Evolutionary conservation across 1,284 basidiomycete genomes (phyloP), one percentile per base, ranked within the genome.

Genomic region (Ustilago cynodontis): DNA sequence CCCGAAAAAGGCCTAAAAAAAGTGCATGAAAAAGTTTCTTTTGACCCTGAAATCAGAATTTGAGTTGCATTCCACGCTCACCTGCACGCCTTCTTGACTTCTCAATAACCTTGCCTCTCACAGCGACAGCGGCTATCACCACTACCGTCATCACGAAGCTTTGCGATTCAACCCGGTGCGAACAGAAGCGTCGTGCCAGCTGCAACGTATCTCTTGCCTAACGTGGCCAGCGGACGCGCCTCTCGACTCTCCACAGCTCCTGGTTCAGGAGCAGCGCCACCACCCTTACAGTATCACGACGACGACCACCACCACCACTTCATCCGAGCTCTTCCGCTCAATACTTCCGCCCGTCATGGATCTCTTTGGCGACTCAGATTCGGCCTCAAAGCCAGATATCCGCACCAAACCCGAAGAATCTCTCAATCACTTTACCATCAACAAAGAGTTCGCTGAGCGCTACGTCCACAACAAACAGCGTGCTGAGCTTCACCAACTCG

Each of bases 381-480:
- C 64, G 35, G 22, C 31, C 22, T 28, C 59, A 14, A 65, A 66
- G 52, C 50, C 66, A 51, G 75, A 77, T 64, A 77, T 77, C 47
- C 70, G 75, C 49, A 66, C 59, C 16, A 51, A 59, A 26, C 70
- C 75, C 16, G 70, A 72, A 45, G 70, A 77, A 28, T 77, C 75
- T 35, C 70, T 77, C 49, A 72, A 77, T 53, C 75, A 71, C 39
- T 62, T 83, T 51, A 71, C 76, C 28, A 80, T 85, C 76, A 83
- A 84, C 65, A 71, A 83, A 58, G 81, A 79, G 13, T 85, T 82
- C 51, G 84, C 83, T 20, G 68, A 76, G 29, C 74, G 83, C 22
- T 85, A 83, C 55, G 65, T 78, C 3, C 81, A 85, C 68, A 83
- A 85, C 68, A 82, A 84, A 65, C 74, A 81, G 43, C 79, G 84